Percentiles rank a stretch among this genome's conserved stretches.
These are phyloP conservation scores for Clavaria fumosa DNA, from an alignment of 768 basidiomycete species.

Conservation along the genomic window DNA sequence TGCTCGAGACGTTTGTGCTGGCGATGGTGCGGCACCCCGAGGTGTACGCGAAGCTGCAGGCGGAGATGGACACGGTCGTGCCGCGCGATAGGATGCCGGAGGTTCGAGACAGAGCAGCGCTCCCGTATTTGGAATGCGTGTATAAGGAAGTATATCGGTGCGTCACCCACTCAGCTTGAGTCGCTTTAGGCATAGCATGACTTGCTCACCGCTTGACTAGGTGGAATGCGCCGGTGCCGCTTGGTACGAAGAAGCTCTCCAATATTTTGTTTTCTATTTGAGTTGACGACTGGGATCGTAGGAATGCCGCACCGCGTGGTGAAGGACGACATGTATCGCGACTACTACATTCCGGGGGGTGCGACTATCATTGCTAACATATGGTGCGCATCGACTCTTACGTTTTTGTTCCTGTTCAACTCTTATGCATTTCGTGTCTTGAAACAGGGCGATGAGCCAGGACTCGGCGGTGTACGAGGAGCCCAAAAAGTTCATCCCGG, in stretches of 20 bases:
- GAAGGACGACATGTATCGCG: conserved; percentile 34
- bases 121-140: conserved; percentile 34
- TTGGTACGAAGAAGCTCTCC: conserved; percentile 15
- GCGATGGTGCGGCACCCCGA: conserved; percentile 40
- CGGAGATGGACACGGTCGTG: conserved; percentile 34
- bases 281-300: neutral
- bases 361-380: conserved; percentile 28
- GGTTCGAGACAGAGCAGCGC: conserved; percentile 25
- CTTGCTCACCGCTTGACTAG: conserved; percentile 13
- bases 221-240: conserved; percentile 33
- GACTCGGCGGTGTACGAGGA: conserved; percentile 25
- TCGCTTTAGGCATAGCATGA: neutral
- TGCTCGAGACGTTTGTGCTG: conserved; percentile 33
- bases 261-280: neutral
- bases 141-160: conserved; percentile 34
- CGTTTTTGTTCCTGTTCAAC: neutral
- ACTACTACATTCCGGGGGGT: conserved; percentile 30
- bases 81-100: conserved; percentile 32
- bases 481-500: conserved; percentile 32
- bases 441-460: conserved; percentile 16
- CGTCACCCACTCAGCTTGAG: conserved; percentile 10
- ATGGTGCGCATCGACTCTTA: conserved; percentile 3
- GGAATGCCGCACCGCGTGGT: conserved; percentile 36
- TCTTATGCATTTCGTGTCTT: neutral
- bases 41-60: conserved; percentile 31